phyloP scores from a whole-genome alignment of 768 basidiomycete species.

The Suillus decipiens region DNA sequence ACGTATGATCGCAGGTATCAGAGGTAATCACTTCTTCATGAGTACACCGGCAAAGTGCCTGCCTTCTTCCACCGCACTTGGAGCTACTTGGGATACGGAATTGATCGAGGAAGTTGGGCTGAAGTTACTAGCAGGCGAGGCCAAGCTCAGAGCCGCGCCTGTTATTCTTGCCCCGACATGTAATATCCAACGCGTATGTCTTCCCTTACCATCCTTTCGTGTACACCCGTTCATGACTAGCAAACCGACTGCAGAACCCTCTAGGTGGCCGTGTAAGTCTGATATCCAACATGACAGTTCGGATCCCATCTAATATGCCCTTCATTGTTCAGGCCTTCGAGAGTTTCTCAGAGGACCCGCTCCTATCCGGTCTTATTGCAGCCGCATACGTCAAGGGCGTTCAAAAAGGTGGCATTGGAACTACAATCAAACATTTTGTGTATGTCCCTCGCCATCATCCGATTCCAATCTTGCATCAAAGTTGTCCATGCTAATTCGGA shows the following conservation, averaged over 20 bases:
- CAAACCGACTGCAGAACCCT: constrained; percentile 48
- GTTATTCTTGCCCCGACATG: constrained; percentile 79
- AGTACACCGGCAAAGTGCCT: constrained; percentile 79
- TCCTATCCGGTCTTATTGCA: constrained; percentile 68
- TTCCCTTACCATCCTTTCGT: constrained; percentile 17
- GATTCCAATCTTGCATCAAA: neutral
- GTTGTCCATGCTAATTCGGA: neutral
- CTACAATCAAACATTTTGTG: constrained; percentile 84
- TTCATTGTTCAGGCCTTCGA: constrained; percentile 59
- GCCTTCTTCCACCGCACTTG: constrained; percentile 73
- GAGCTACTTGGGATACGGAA: constrained; percentile 70
- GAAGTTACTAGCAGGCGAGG: constrained; percentile 69
- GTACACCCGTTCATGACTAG: neutral
- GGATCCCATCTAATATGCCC: constrained; percentile 14
- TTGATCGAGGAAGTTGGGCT: constrained; percentile 63
- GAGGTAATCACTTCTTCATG: constrained; percentile 82
- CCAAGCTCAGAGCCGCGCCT: constrained; percentile 68
- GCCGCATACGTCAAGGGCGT: constrained; percentile 77
- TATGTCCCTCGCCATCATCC: constrained; percentile 30
- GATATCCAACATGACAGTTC: neutral
- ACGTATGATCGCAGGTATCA: constrained; percentile 37
- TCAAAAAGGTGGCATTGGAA: constrained; percentile 74
- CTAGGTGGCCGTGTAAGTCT: constrained; percentile 63
- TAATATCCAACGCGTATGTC: constrained; percentile 73
- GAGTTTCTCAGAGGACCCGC: constrained; percentile 78